Percentiles rank a stretch among this genome's conserved stretches.
Conservation (phyloP, 345 rosid genomes). For the Salix viminalis region DNA sequence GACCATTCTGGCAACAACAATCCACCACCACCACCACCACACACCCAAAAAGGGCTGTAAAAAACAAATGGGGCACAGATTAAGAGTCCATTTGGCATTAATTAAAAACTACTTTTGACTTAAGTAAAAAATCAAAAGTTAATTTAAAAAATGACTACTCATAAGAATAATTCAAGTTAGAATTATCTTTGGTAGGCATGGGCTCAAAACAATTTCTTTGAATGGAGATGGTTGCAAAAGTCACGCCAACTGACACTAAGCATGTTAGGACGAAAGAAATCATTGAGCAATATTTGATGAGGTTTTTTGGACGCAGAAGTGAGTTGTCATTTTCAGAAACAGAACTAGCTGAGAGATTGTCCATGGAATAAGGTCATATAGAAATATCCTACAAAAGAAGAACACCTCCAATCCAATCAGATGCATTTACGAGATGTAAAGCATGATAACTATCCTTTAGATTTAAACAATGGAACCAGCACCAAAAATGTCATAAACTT, state of each 20-base stretch:
- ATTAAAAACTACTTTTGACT: background rate
- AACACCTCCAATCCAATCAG: background rate
- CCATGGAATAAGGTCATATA: background rate
- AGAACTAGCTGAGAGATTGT: background rate
- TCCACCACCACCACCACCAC: background rate
- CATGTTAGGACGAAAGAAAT: too few relatives aligned
- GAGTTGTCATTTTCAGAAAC: background rate
- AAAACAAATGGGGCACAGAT: background rate
- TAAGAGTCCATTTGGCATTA: background rate
- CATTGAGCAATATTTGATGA: background rate
- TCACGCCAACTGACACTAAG: background rate
- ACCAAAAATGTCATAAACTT: background rate
- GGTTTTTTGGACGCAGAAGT: background rate
- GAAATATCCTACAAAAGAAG: background rate
- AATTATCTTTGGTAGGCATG: background rate
- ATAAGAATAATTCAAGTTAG: background rate
- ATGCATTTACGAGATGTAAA: background rate
- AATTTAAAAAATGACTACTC: background rate
- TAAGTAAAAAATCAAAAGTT: background rate
- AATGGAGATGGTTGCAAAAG: background rate
- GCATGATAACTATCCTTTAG: too few relatives aligned
- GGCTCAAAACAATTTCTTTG: background rate
- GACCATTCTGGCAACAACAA: background rate
- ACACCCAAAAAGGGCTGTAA: background rate
- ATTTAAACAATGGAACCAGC: too few relatives aligned